phyloP scores from a whole-genome alignment of 2,329 filamentous ascomycete genomes.

The Cadophora gregata region DNA sequence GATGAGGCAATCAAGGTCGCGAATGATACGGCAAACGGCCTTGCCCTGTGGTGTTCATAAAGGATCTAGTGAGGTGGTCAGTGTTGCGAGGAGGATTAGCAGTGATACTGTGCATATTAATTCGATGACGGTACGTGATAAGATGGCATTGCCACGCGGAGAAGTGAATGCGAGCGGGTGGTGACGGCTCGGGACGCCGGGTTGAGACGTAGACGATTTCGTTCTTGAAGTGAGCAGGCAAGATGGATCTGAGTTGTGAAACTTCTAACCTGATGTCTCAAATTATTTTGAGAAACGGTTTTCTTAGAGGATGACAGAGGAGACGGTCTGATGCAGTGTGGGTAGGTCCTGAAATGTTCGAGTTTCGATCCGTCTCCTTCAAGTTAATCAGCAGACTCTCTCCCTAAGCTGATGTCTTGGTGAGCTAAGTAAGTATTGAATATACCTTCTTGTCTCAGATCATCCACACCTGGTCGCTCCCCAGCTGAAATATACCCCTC shows the following conservation, averaged over 20 bases:
- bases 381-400: neutral
- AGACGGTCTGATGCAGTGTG: neutral
- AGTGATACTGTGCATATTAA: conserved; percentile 71
- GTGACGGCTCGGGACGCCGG: conserved; percentile 59
- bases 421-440: neutral
- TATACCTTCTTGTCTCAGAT: neutral
- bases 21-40: conserved; percentile 70
- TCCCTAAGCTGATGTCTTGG: neutral
- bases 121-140: conserved; percentile 68
- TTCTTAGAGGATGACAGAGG: neutral
- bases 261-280: neutral
- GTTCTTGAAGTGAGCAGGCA: conserved; percentile 44
- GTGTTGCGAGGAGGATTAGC: conserved; percentile 54
- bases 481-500: neutral
- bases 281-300: neutral
- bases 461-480: neutral
- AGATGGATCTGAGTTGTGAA: neutral
- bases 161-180: conserved; percentile 66
- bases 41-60: conserved; percentile 69
- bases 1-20: conserved; percentile 65
- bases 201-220: conserved; percentile 67
- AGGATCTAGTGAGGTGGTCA: conserved; percentile 55
- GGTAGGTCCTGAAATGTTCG: neutral
- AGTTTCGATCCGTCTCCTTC: neutral
- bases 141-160: conserved; percentile 66